Evolutionary conservation across 352 stramenopile species (phyloP).

Genomic region (Blastocystis sp.): DNA sequence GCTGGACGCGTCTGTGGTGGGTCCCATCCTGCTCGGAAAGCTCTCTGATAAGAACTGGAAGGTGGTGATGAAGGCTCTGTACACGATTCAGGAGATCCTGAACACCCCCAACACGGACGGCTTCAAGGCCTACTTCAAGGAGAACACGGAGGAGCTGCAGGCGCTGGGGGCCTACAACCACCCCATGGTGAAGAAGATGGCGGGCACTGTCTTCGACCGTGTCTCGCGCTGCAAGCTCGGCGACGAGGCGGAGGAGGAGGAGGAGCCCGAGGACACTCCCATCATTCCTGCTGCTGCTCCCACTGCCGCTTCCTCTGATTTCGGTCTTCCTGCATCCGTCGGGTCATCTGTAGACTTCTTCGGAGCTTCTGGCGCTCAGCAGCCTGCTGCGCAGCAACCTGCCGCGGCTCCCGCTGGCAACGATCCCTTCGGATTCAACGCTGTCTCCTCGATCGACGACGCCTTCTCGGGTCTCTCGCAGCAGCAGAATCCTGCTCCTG

Average conservation of each 20-base stretch:
- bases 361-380: neutral
- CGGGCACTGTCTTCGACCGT: neutral
- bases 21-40: conserved; percentile 51
- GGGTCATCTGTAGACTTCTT: neutral
- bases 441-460: neutral
- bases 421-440: conserved; percentile 42
- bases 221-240: neutral
- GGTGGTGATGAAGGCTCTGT: conserved; percentile 59
- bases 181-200: conserved; percentile 58
- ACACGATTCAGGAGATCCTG: conserved; percentile 37
- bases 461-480: neutral
- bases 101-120: conserved; percentile 38
- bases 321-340: neutral
- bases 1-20: conserved; percentile 33
- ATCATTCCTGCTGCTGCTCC: neutral
- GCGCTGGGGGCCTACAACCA: conserved; percentile 36
- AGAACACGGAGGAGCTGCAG: conserved; percentile 58
- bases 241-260: neutral
- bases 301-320: neutral
- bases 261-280: neutral
- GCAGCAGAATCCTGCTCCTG: neutral
- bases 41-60: conserved; percentile 60
- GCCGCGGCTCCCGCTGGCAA: neutral
- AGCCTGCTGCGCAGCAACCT: neutral
- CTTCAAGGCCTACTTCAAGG: conserved; percentile 44